Conservation (phyloP, 2,329 filamentous ascomycete genomes). For the Epichloe sp. region DNA sequence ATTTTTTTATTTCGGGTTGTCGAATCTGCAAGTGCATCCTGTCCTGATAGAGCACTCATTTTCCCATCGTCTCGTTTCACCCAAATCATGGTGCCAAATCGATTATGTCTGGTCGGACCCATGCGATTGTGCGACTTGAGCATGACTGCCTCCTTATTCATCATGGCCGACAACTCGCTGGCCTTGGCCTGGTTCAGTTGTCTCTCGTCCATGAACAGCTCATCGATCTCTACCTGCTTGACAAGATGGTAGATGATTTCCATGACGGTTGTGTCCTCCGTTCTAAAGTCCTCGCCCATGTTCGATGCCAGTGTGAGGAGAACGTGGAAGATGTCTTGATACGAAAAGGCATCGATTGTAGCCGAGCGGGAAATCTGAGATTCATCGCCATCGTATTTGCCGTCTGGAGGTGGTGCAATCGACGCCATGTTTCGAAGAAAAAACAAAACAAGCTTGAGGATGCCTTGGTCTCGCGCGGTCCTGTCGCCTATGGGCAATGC, state of each 20-base stretch:
- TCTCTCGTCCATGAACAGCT: slow-evolving; percentile 72
- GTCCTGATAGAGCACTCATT: slow-evolving; percentile 75
- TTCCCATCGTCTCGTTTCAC: slow-evolving; percentile 77
- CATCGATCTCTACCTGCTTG: slow-evolving; percentile 74
- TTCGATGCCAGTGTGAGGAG: slow-evolving; percentile 81
- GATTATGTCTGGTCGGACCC: slow-evolving; percentile 76
- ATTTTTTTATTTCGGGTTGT: slow-evolving; percentile 71
- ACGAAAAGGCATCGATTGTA: slow-evolving; percentile 77
- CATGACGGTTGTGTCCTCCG: slow-evolving; percentile 78
- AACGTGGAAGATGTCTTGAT: slow-evolving; percentile 79
- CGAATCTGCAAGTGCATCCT: slow-evolving; percentile 65
- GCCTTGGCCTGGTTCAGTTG: slow-evolving; percentile 56
- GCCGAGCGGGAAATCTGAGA: slow-evolving; percentile 77
- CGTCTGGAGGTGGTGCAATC: slow-evolving; percentile 60
- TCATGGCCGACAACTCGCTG: slow-evolving; percentile 58
- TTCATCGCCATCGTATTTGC: slow-evolving; percentile 76
- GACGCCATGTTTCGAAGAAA: slow-evolving; percentile 80
- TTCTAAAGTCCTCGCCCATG: slow-evolving; percentile 84
- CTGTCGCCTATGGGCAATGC: slow-evolving; percentile 64
- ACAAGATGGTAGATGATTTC: slow-evolving; percentile 88
- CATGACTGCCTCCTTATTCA: slow-evolving; percentile 78
- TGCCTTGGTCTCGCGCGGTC: slow-evolving; percentile 69
- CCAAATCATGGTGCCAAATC: slow-evolving; percentile 97
- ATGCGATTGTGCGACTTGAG: slow-evolving; percentile 61
- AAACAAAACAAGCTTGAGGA: slow-evolving; percentile 82